Percentiles rank a stretch among this genome's conserved stretches.
Evolutionary conservation across 176 grass and related monocot species (phyloP).

Genomic region (Hordeum vulgare): DNA sequence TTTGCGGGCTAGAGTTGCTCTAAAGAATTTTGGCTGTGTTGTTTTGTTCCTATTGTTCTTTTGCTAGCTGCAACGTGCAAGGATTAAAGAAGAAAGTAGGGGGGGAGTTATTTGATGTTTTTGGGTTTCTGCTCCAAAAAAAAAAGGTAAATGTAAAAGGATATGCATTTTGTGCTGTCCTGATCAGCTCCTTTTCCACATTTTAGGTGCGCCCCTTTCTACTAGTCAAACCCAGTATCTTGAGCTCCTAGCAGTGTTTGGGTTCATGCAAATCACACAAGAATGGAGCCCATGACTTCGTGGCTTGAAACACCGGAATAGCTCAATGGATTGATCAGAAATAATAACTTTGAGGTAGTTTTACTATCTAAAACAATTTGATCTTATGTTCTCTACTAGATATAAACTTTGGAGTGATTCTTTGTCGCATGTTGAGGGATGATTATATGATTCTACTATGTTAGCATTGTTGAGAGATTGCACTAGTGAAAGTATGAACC

Average conservation of each 20-base stretch:
- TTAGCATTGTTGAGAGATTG: too few relatives aligned
- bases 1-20: too few relatives aligned
- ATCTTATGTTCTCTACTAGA: too few relatives aligned
- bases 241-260: slow-evolving; percentile 63
- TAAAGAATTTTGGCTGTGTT: not conserved
- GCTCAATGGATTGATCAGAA: too few relatives aligned
- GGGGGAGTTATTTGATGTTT: not conserved
- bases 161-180: not conserved
- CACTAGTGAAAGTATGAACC: too few relatives aligned
- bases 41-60: slow-evolving; percentile 4
- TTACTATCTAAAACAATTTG: too few relatives aligned
- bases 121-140: too few relatives aligned
- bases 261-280: slow-evolving; percentile 81
- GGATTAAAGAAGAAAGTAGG: not conserved
- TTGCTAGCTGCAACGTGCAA: not conserved
- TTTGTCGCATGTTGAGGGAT: too few relatives aligned
- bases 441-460: too few relatives aligned
- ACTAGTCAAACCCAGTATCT: slow-evolving; percentile 61
- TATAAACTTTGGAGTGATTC: too few relatives aligned
- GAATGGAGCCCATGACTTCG: slow-evolving; percentile 54
- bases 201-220: slow-evolving; percentile 31
- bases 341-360: too few relatives aligned
- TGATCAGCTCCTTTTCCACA: not conserved
- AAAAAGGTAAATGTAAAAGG: not conserved
- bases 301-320: slow-evolving; percentile 21